phyloP scores from a whole-genome alignment of 257 asterid species.

The Fraxinus excelsior region DNA sequence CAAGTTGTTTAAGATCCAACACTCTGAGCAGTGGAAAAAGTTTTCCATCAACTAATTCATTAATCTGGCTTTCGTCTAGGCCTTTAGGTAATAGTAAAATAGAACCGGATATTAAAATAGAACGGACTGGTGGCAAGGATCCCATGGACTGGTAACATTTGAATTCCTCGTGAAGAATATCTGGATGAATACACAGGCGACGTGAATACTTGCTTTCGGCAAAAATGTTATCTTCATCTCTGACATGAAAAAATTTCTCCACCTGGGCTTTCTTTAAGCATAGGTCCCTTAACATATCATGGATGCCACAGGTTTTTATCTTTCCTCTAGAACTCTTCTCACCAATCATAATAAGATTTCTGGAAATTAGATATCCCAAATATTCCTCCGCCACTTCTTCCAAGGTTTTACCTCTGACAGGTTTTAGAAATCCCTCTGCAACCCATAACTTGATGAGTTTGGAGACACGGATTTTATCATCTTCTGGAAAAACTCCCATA shows the following conservation, averaged over 20 bases:
- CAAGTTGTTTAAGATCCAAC: neutral
- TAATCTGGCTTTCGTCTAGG: no score
- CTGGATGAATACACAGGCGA: conserved; percentile 15
- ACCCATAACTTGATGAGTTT: conserved; percentile 24
- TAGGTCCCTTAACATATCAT: conserved; percentile 25
- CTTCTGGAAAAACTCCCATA: conserved; percentile 21
- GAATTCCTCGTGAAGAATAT: neutral
- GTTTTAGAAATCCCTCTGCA: conserved; percentile 26
- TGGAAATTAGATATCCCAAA: conserved; percentile 23
- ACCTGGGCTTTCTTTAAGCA: conserved; percentile 3
- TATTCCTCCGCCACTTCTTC: conserved; percentile 17
- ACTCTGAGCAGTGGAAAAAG: neutral
- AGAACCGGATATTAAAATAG: neutral
- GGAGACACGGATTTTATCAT: conserved; percentile 14
- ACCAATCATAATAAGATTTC: conserved; percentile 22
- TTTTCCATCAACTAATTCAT: neutral
- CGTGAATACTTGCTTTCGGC: neutral
- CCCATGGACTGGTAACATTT: neutral
- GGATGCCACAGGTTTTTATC: conserved; percentile 16
- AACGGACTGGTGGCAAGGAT: neutral
- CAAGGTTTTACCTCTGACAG: neutral
- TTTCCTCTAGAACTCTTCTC: neutral
- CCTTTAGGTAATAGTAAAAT: no score
- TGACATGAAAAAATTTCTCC: conserved; percentile 16
- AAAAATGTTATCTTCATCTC: neutral